Evolutionary conservation across 495 filamentous ascomycete genomes (phyloP), one percentile per base, ranked within the genome.

Genomic region (Daldinia decipiens): DNA sequence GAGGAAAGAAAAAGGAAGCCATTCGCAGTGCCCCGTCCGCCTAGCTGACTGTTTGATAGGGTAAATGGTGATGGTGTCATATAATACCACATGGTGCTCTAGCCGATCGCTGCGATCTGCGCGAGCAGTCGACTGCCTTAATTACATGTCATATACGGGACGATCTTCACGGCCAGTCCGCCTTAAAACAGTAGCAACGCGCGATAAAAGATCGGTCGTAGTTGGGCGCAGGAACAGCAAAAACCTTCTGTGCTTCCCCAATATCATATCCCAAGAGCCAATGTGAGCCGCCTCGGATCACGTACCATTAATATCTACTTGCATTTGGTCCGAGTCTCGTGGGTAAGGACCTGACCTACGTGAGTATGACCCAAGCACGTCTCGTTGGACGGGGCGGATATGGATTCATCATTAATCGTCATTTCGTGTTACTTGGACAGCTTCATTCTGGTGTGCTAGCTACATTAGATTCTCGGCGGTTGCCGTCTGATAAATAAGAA

Each of bases 371-470:
- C 31, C 39, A 34, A 34, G 9, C 50, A 61, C 43, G 5, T 21
- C 40, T 59, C 27, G 40, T 38, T 40, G 34, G n/a, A 53, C 26
- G 40, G 8, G 5, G 17, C 9, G 8, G 7, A 11, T 47, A 32
- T 39, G 53, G 24, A 39, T 15, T 38, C 21, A 62, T 50, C 57
- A 56, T 62, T 40, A 65, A 38, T 65, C 61, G 32, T 65, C 51
- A 57, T 62, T 47, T 61, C 61, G 26, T 65, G 45, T 65, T 62
- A 65, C 57, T 61, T 26, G 19, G 59, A 62, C 60, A 51, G 59
- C 63, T 71, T 71, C 68, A 71, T 71, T 71, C 68, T 71, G 68
- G 58, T 71, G 56, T 65, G 34, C 68, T 71, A 71, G 59, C 50
- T 64, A 60, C 69, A 72, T 59, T 67, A 72, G 47, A 62, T 67